Evolutionary conservation across 306 rosid genomes (phyloP).

Genomic region (Mucuna pruriens): DNA sequence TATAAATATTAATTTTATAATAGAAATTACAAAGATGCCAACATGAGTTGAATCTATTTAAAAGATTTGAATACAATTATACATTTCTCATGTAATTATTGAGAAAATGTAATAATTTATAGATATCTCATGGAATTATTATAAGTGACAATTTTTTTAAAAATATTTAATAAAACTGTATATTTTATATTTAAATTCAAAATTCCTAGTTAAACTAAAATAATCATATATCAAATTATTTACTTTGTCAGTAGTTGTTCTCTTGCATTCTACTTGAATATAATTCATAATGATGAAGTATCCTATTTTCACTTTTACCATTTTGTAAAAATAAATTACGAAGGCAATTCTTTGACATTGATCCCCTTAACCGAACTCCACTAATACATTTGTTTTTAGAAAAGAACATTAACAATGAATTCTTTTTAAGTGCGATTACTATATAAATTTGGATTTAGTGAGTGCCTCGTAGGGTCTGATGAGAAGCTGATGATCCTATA

Average conservation of each 20-base stretch:
- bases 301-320: neutral
- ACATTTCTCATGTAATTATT: slow-evolving; percentile 20
- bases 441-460: slow-evolving; percentile 1
- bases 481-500: neutral
- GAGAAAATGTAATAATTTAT: too few species aligned
- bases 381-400: neutral
- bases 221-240: too few species aligned
- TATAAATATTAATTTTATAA: neutral
- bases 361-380: neutral
- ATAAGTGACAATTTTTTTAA: too few species aligned
- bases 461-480: slow-evolving; percentile 30
- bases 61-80: neutral
- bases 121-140: too few species aligned
- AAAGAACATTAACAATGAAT: neutral
- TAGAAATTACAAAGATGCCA: neutral
- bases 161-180: too few species aligned
- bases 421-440: slow-evolving; percentile 5
- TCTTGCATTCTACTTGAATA: too few species aligned
- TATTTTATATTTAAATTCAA: too few species aligned
- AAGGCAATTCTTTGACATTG: neutral
- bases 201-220: too few species aligned
- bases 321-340: neutral
- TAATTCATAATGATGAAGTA: neutral
- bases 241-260: too few species aligned
- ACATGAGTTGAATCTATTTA: neutral